Evolutionary conservation across 1,284 basidiomycete species (phyloP), one percentile per base, ranked within the genome.

Genomic region (Melanopsichium pennsylvanicum): DNA sequence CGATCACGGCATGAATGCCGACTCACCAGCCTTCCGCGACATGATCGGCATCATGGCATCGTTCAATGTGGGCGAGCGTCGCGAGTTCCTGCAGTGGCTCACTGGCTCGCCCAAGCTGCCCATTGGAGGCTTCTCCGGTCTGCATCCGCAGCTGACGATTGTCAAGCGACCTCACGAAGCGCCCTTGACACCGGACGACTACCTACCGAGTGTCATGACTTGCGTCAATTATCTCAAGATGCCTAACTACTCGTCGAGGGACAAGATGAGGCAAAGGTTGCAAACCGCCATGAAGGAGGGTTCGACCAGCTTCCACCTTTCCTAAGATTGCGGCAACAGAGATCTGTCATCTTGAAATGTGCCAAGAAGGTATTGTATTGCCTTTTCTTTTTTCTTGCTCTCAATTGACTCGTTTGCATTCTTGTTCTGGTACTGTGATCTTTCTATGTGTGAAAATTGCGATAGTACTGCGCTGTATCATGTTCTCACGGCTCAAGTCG

Each of bases 151-250:
- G 12, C 86, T 99, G 63, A 99, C 96, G 1, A 93, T 99, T 11
- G 95, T 99, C 37, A 90, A 94, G 73, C 97, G 98, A 81, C 92
- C 92, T 16, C 93, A 95, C 75, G 96, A 97, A 82, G 84, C 90
- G 21, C 78, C 78, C 21, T 46, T 78, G 45, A 87, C 88, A 15
- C 91, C 95, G 1, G 93, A 98, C 81, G 92, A 96, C 81, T 96
- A 96, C 81, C 84, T 98, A 33, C 95, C 95, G 0, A 94, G 92
- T 79, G 94, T 97, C 38, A 97, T 97, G 95, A 97, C 95, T 10
- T 98, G 95, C 81, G 94, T 95, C 70, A 96, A 97, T 54, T 83
- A 79, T 44, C 72, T 79, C 52, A 81, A 81, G 69, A 64, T 81
- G 60, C 79, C 79, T 19, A 60, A 49, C 40, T 81, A 79, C 61